Conservation (phyloP, 2,329 filamentous ascomycete genomes). For the Epichloe hybrida region DNA sequence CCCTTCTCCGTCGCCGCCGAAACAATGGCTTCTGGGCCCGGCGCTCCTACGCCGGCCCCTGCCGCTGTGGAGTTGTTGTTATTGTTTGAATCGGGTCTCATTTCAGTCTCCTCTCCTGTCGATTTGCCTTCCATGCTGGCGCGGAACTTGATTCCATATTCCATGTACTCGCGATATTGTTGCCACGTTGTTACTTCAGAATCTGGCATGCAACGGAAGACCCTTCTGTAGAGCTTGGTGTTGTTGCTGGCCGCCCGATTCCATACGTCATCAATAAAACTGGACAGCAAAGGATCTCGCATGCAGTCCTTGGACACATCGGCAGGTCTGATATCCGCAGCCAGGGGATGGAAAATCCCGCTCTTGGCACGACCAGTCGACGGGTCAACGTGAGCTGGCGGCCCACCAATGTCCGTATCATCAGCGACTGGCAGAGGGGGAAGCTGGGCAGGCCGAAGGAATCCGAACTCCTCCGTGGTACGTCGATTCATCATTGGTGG, state of each 20-base stretch:
- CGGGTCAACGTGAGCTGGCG: slow-evolving; percentile 42
- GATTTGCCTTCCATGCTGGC: slow-evolving; percentile 48
- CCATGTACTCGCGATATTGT: slow-evolving; percentile 73
- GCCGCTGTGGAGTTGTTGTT: slow-evolving; percentile 19
- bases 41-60: slow-evolving; percentile 29
- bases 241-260: slow-evolving; percentile 81
- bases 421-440: slow-evolving; percentile 54
- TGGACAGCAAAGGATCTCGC: slow-evolving; percentile 70
- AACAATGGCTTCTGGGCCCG: slow-evolving; percentile 25
- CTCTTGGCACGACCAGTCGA: slow-evolving; percentile 34
- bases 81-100: slow-evolving; percentile 23
- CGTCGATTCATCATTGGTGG: slow-evolving; percentile 41
- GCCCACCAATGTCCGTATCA: slow-evolving; percentile 73
- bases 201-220: slow-evolving; percentile 95
- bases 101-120: slow-evolving; percentile 34
- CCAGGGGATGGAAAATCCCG: slow-evolving; percentile 35
- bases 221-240: slow-evolving; percentile 81
- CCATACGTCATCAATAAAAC: slow-evolving; percentile 84
- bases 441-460: slow-evolving; percentile 60
- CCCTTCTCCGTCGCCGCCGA: slow-evolving; percentile 21
- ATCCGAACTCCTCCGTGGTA: slow-evolving; percentile 52
- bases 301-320: slow-evolving; percentile 83
- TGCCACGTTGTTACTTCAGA: slow-evolving; percentile 88
- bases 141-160: slow-evolving; percentile 66
- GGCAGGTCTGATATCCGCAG: slow-evolving; percentile 58